phyloP scores from a whole-genome alignment of 2,329 filamentous ascomycete genomes.

The Alternaria gaisen region DNA sequence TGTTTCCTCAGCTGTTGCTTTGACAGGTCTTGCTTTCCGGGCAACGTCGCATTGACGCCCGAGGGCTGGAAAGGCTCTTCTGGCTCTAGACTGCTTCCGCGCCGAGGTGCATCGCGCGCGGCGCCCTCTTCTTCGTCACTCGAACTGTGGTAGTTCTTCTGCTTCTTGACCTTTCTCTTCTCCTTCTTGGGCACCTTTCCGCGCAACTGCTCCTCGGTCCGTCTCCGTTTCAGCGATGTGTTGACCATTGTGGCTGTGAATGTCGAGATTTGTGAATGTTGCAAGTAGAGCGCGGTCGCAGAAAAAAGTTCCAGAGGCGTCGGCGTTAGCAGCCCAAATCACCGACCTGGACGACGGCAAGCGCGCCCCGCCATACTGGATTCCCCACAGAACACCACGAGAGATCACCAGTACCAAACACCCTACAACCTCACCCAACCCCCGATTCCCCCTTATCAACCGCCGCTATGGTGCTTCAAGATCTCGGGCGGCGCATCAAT shows the following conservation, averaged over 20 bases:
- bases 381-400: slow-evolving; percentile 33
- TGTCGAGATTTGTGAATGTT: slow-evolving; percentile 10
- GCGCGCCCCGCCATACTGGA: slow-evolving; percentile 28
- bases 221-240: slow-evolving; percentile 62
- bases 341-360: slow-evolving; percentile 37
- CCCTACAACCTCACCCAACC: slow-evolving; percentile 11
- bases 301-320: slow-evolving; percentile 36
- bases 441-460: slow-evolving; percentile 19
- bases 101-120: slow-evolving; percentile 42
- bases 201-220: slow-evolving; percentile 67
- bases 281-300: slow-evolving; percentile 12
- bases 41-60: slow-evolving; percentile 33
- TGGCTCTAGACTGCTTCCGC: slow-evolving; percentile 23
- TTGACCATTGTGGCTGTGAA: slow-evolving; percentile 46
- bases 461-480: slow-evolving; percentile 89
- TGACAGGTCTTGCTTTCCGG: slow-evolving; percentile 15
- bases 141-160: slow-evolving; percentile 70
- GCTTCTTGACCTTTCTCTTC: slow-evolving; percentile 69
- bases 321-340: slow-evolving; percentile 31
- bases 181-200: slow-evolving; percentile 62
- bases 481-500: slow-evolving; percentile 98
- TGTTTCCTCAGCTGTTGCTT: slow-evolving; percentile 31
- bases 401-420: slow-evolving; percentile 11
- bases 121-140: slow-evolving; percentile 63
- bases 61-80: slow-evolving; percentile 42